These are phyloP conservation scores for Phaeotremella fagi DNA, from an alignment of 768 basidiomycete species.

Conservation along the genomic window DNA sequence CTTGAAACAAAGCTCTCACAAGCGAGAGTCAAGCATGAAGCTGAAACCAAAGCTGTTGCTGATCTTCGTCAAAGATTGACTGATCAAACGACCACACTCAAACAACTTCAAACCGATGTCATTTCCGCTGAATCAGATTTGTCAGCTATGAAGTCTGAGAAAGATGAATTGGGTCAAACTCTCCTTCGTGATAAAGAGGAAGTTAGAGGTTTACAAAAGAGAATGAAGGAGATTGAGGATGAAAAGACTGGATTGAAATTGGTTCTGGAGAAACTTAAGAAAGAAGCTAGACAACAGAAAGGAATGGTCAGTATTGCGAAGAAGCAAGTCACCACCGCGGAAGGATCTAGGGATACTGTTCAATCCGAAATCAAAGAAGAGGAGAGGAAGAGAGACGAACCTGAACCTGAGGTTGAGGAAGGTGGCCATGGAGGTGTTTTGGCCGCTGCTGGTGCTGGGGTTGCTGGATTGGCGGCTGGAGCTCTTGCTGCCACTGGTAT, in stretches of 20 bases:
- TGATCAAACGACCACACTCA: slow-evolving; percentile 66
- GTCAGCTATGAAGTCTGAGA: slow-evolving; percentile 80
- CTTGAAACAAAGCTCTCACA: slow-evolving; percentile 77
- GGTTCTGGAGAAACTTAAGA: slow-evolving; percentile 80
- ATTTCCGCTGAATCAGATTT: slow-evolving; percentile 89
- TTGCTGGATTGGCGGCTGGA: not conserved
- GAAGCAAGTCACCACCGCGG: slow-evolving; percentile 84
- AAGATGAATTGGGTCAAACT: slow-evolving; percentile 80
- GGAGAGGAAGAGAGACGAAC: slow-evolving; percentile 50
- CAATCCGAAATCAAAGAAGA: slow-evolving; percentile 71
- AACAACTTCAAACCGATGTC: slow-evolving; percentile 67
- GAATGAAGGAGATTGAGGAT: slow-evolving; percentile 72
- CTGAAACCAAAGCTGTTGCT: slow-evolving; percentile 66
- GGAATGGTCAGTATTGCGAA: slow-evolving; percentile 88
- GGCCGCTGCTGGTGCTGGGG: not conserved
- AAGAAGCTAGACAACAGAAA: slow-evolving; percentile 93
- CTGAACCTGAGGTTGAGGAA: slow-evolving; percentile 30
- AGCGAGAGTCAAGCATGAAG: slow-evolving; percentile 79
- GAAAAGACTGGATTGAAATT: slow-evolving; percentile 66
- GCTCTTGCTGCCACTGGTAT: slow-evolving; percentile 2
- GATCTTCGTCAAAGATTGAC: slow-evolving; percentile 65
- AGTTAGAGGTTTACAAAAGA: slow-evolving; percentile 72
- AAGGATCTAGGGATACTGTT: slow-evolving; percentile 65
- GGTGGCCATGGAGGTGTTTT: not conserved
- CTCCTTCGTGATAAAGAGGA: slow-evolving; percentile 93